A percentile compares a stretch with the other conserved stretches of the same genome.
Conservation (phyloP, 352 stramenopile species). For the Halophytophthora batemanensis region DNA sequence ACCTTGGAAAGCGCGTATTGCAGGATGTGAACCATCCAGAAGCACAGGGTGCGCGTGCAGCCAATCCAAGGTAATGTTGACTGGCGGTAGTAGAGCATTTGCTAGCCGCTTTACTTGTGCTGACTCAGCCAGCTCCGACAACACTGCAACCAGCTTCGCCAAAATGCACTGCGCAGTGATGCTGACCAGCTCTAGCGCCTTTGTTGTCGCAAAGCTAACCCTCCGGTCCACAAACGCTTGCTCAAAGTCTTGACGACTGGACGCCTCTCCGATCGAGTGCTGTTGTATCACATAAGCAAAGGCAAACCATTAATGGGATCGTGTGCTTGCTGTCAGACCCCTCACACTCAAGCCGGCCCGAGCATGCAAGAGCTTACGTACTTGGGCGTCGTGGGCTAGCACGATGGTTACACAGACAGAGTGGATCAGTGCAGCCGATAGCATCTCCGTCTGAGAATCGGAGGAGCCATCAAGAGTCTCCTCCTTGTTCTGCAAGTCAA, state of each 20-base stretch:
- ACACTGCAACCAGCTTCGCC: constrained; percentile 12
- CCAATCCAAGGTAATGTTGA: constrained; percentile 43
- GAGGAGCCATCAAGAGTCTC: constrained; percentile 3
- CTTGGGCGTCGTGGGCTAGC: constrained; percentile 26
- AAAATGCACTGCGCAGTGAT: constrained; percentile 8
- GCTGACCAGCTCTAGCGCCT: constrained; percentile 7
- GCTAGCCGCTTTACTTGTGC: constrained; percentile 20
- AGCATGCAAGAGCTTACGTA: too few relatives aligned
- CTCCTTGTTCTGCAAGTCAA: constrained; percentile 12
- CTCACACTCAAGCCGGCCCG: too few relatives aligned
- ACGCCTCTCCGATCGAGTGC: constrained; percentile 2
- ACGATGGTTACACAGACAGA: constrained; percentile 31
- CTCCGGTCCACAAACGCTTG: constrained; percentile 7
- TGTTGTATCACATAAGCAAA: not conserved
- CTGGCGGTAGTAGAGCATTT: constrained; percentile 35
- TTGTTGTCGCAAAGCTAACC: constrained; percentile 1
- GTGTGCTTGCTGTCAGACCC: too few relatives aligned
- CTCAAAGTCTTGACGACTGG: not conserved
- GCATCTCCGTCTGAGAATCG: constrained; percentile 5
- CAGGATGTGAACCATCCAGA: constrained; percentile 6
- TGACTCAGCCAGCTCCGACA: constrained; percentile 19
- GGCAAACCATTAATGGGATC: too few relatives aligned
- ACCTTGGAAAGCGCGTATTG: constrained; percentile 6
- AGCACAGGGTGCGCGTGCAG: constrained; percentile 26
- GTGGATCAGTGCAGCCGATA: constrained; percentile 22